Percentiles rank a stretch among this genome's conserved stretches.
These are phyloP conservation scores for Ormosia emarginata DNA, from an alignment of 306 rosid species.

Conservation along the genomic window DNA sequence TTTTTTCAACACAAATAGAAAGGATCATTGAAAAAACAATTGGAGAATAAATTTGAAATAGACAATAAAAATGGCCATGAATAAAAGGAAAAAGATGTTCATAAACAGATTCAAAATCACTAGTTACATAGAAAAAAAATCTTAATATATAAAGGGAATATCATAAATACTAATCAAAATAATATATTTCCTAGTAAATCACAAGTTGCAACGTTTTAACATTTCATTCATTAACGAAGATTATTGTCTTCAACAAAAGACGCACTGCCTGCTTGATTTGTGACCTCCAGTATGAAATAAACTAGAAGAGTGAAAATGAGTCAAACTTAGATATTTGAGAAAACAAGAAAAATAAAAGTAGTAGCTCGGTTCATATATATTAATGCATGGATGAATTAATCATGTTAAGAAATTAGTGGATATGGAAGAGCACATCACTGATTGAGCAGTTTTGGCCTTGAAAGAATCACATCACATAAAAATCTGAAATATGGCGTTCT, in stretches of 20 bases:
- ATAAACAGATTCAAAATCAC: too few species aligned
- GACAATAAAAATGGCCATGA: too few species aligned
- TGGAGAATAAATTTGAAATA: too few species aligned
- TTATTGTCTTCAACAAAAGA: background rate
- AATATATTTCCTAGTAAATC: too few species aligned
- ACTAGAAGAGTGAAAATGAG: background rate
- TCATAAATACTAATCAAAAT: too few species aligned
- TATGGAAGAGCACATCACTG: background rate
- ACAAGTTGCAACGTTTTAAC: too few species aligned
- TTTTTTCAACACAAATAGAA: too few species aligned
- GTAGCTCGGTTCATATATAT: background rate
- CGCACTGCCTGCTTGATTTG: background rate
- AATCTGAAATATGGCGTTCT: background rate
- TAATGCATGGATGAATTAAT: background rate
- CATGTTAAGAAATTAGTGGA: background rate
- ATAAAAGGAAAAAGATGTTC: too few species aligned
- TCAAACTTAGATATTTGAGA: background rate
- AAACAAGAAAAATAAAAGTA: background rate
- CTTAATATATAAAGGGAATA: too few species aligned
- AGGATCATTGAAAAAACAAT: too few species aligned
- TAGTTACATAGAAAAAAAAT: too few species aligned
- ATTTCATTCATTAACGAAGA: too few species aligned
- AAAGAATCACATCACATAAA: background rate
- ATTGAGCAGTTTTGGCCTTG: background rate
- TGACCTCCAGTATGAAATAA: background rate